Conservation (phyloP, 1,284 basidiomycete genomes). For the Ceratobasidium sp. region DNA sequence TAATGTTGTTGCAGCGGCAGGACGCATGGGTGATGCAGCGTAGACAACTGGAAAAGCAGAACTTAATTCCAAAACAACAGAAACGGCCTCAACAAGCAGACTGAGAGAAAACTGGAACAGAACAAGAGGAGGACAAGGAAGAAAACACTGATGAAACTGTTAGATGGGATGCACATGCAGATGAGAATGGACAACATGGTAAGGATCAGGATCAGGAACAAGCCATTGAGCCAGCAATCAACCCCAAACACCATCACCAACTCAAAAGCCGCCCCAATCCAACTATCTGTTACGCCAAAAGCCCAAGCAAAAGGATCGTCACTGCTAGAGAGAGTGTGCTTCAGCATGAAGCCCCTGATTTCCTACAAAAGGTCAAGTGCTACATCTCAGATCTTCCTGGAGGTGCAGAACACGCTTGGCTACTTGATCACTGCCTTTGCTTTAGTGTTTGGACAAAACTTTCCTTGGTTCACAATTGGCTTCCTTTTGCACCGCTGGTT, state of each 20-base stretch:
- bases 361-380: neutral
- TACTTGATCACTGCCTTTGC: neutral
- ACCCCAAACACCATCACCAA: neutral
- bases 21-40: constrained; percentile 11
- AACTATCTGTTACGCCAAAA: neutral
- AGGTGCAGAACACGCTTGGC: neutral
- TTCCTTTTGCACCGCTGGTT: constrained; percentile 13
- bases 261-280: neutral
- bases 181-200: too few species aligned
- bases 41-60: neutral
- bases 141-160: too few species aligned
- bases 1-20: constrained; percentile 5
- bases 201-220: neutral
- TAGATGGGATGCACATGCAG: too few species aligned
- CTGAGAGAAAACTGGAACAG: too few species aligned
- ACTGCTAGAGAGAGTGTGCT: neutral
- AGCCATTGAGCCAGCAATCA: neutral
- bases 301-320: neutral
- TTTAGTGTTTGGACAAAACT: neutral
- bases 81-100: too few species aligned
- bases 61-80: neutral
- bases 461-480: neutral
- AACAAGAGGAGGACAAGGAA: neutral
- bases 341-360: constrained; percentile 4
- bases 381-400: neutral